Conservation (phyloP, 1,284 basidiomycete species). For the Apiotrichum sp. region DNA sequence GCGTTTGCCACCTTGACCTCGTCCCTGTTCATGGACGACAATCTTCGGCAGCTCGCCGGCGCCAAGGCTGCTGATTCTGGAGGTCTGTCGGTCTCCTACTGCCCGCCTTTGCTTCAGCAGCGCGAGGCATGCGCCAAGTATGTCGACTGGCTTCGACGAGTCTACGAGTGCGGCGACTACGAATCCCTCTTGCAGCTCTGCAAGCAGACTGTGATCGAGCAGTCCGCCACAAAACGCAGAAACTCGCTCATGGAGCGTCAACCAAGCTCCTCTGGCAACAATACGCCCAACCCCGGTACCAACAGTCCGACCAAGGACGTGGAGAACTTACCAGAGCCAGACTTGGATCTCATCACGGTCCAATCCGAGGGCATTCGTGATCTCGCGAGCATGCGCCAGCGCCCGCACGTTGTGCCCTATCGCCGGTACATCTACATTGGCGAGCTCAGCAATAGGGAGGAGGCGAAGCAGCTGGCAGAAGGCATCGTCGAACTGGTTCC, state of each 20-base stretch:
- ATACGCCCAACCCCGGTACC: background rate
- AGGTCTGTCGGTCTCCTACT: conserved; percentile 21
- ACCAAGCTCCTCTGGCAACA: background rate
- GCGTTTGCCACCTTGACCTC: conserved; percentile 20
- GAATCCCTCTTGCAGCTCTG: conserved; percentile 19
- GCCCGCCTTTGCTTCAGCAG: conserved; percentile 22
- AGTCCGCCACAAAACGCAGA: background rate
- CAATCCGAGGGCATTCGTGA: conserved; percentile 25
- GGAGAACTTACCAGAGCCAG: background rate
- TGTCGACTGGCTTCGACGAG: conserved; percentile 24
- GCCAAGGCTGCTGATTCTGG: conserved; percentile 11
- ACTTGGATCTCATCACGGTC: conserved; percentile 11
- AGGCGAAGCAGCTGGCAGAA: conserved; percentile 2
- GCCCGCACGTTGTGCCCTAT: conserved; percentile 29
- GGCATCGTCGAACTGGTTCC: conserved; percentile 23
- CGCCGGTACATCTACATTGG: conserved; percentile 33
- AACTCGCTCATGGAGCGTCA: no score
- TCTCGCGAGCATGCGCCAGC: conserved; percentile 22
- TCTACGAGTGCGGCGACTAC: conserved; percentile 14
- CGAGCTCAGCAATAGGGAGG: conserved; percentile 7
- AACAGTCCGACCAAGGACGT: background rate
- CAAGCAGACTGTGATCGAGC: background rate
- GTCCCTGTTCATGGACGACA: conserved; percentile 25
- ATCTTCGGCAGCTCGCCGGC: conserved; percentile 12
- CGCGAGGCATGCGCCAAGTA: conserved; percentile 18